Evolutionary conservation across 176 grass and related monocot genomes (phyloP), one percentile per base, ranked within the genome.

Genomic region (Zea luxurians): DNA sequence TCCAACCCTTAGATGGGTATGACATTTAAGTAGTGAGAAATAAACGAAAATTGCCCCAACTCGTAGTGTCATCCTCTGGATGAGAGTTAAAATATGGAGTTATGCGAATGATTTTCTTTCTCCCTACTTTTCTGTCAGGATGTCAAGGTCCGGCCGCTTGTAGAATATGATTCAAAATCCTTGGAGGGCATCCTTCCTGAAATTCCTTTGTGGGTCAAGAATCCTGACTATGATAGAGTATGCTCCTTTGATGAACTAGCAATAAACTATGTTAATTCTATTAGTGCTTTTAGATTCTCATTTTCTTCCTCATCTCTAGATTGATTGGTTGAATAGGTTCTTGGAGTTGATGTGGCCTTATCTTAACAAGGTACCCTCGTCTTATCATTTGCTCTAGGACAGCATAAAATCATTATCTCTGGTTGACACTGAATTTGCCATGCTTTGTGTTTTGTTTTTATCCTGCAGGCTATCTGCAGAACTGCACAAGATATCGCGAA

Each of bases 291-390:
- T 64, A n/a, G 16, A 48, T 70, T 58, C 73, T 75, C 27, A 55
- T 57, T 73, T 84, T 67, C 37, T 65, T 68, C 45, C 53, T 77
- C 2, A 53, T 70, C 13, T 15, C 58, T 83, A 99, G 96, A 80
- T 99, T 87, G 96, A 92, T 89, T 99, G 96, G 96, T 57, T 99
- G 75, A 99, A 99, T 72, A 99, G 81, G 63, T 92, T 99, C 70
- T 27, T 95, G 48, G 96, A 92, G 80, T 55, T 88, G 67, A 93
- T 95, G 90, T 99, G 96, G 96, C 96, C 96, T 68, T 92, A 90
- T 85, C 88, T 99, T 10, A 48, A 99, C 68, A 95, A 95, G 90
- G 95, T 98, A 90, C 64, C 40, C 57, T 66, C 55, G 60, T 78
- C 21, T 77, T 78, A 43, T 59, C 10, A 58, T 71, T 42, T 64